Base-by-base conservation (phyloP, 257 asterid genomes). In the Fraxinus cuspidata region DNA sequence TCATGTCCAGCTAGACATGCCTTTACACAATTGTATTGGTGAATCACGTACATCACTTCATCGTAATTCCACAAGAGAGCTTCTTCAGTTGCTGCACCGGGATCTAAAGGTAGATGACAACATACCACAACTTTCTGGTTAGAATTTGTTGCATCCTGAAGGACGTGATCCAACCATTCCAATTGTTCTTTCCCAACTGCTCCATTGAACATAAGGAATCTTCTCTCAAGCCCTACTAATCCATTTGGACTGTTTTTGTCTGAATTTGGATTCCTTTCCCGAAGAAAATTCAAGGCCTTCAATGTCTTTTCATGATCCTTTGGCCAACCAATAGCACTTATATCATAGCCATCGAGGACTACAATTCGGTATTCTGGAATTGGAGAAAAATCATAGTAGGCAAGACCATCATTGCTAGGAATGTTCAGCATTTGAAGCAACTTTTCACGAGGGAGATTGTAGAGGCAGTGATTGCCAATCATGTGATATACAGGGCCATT, bases 391-490 rank as follows among this genome's bases (percentile, higher is more conserved):
- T 96, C 99, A 70, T 92, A 96, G 77, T 92, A 96, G 74, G 97
- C 98, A 73, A 23, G 79, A 25, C 84, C 77, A 29, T 87, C 82
- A 15, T 27, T 68, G 16, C 86, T 77, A 7, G 81, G 84, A 80
- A 96, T 90, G 80, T 88, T 89, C 80, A 96, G 72, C 29, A 92
- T 29, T 9, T 97, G 98, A 74, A 92, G 97, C 77, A 96, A 70
- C 19, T 85, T 80, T 49, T 92, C 96, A 16, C 98, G 96, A 67
- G 98, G 96, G 82, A 96, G 96, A 85, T 96, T 96, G 85, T 96
- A 96, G 32, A 96, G 97, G 83, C 98, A 92, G 80, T 96, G 99
- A 37, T 93, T 96, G 27, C 99, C 99, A 64, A 93, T 96, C 96
- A 93, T 88, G 94, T 96, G 98, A 82, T 89, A 88, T 12, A 86